phyloP scores from a whole-genome alignment of 495 filamentous ascomycete species.

The Friedmanniomyces simplex region DNA sequence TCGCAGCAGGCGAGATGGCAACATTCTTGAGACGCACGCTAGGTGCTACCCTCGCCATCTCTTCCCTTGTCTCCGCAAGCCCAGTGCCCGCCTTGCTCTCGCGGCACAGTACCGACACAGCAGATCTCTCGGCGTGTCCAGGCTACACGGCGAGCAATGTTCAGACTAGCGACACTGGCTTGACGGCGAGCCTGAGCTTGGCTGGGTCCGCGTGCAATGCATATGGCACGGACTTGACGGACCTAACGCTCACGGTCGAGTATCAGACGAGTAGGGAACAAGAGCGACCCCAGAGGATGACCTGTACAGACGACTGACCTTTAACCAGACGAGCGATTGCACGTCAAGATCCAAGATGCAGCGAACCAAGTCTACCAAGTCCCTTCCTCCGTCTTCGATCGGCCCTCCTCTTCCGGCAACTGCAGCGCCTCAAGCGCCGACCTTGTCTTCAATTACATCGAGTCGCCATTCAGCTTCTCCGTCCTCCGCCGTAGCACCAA shows the following conservation, averaged over 20 bases:
- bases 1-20: neutral
- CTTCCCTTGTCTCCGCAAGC: neutral
- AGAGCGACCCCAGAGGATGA: no score
- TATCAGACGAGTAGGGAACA: conserved; percentile 15
- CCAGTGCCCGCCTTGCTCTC: neutral
- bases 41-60: neutral
- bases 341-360: conserved; percentile 72
- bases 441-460: conserved; percentile 54
- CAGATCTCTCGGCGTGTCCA: conserved; percentile 14
- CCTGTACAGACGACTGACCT: no score
- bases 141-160: conserved; percentile 24
- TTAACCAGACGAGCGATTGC: conserved; percentile 45
- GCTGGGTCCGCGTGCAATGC: conserved; percentile 21
- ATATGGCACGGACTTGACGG: conserved; percentile 19
- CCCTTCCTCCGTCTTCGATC: conserved; percentile 58
- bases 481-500: conserved; percentile 50
- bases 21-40: neutral
- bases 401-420: conserved; percentile 34
- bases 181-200: conserved; percentile 20
- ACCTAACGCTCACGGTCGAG: conserved; percentile 17
- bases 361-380: conserved; percentile 71
- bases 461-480: conserved; percentile 66
- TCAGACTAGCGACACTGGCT: neutral
- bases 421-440: conserved; percentile 30
- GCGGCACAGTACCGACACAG: neutral